Evolutionary conservation across 2,329 filamentous ascomycete species (phyloP).

Genomic region (Metarhizium anisopliae): DNA sequence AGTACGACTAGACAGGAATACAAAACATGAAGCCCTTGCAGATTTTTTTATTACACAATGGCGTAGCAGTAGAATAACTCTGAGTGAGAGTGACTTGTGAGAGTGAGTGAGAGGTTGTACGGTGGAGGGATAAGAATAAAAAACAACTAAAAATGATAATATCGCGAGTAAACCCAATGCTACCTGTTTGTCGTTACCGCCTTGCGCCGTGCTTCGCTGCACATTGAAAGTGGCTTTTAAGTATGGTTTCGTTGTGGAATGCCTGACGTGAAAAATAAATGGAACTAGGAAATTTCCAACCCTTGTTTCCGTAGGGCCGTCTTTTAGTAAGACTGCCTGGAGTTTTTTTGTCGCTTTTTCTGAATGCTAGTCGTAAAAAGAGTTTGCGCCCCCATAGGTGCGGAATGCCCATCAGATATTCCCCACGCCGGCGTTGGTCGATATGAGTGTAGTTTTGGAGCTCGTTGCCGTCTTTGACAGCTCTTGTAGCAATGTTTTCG

Average conservation of each 20-base stretch:
- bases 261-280: constrained; percentile 20
- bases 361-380: constrained; percentile 3
- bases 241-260: constrained; percentile 25
- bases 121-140: constrained; percentile 14
- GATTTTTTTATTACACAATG: constrained; percentile 3
- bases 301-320: not conserved
- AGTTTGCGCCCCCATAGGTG: constrained; percentile 4
- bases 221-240: constrained; percentile 23
- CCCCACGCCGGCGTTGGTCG: not conserved
- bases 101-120: constrained; percentile 10
- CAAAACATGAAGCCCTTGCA: not conserved
- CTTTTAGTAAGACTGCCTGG: not conserved
- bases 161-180: constrained; percentile 21
- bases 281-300: constrained; percentile 4
- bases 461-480: not conserved
- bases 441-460: not conserved
- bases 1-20: not conserved
- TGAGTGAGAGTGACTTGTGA: not conserved
- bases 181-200: constrained; percentile 24
- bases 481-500: constrained; percentile 7
- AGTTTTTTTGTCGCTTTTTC: not conserved
- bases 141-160: constrained; percentile 20
- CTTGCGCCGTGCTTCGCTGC: constrained; percentile 30
- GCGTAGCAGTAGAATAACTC: not conserved
- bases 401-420: not conserved